Percentiles rank a stretch among this genome's conserved stretches.
Evolutionary conservation across 768 basidiomycete genomes (phyloP).

Genomic region (Cytidiella melzeri): DNA sequence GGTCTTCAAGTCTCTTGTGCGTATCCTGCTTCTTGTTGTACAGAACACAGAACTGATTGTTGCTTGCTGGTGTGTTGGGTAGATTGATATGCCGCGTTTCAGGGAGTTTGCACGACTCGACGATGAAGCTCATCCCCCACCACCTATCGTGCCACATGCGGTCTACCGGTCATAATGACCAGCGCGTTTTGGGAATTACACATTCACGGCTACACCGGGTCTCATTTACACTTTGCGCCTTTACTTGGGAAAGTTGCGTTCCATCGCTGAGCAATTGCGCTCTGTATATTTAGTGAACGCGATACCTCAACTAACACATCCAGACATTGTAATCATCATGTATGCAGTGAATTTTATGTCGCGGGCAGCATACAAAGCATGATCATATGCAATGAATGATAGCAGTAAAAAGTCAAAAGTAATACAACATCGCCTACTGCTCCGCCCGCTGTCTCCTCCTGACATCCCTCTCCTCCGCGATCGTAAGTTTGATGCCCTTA

Average conservation of each 20-base stretch:
- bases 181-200: too few species aligned
- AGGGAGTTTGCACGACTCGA: conserved; percentile 35
- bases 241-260: too few species aligned
- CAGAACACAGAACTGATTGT: too few species aligned
- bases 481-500: conserved; percentile 96
- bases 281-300: not conserved
- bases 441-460: conserved; percentile 78
- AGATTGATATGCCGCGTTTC: conserved; percentile 74
- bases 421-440: conserved; percentile 36
- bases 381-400: conserved; percentile 19
- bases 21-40: conserved; percentile 16
- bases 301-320: not conserved
- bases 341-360: conserved; percentile 23
- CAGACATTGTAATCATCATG: conserved; percentile 15
- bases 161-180: conserved; percentile 7
- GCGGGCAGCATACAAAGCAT: conserved; percentile 27
- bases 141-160: conserved; percentile 7
- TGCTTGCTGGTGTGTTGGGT: not conserved
- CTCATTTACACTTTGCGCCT: too few species aligned
- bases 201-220: too few species aligned
- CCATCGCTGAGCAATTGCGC: not conserved
- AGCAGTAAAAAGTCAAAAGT: conserved; percentile 15
- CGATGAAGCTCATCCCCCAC: conserved; percentile 1
- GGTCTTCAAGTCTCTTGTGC: conserved; percentile 78
- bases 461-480: conserved; percentile 92